Conservation (phyloP, 108 stramenopile species). For the Cyclostephanos tholiformis region DNA sequence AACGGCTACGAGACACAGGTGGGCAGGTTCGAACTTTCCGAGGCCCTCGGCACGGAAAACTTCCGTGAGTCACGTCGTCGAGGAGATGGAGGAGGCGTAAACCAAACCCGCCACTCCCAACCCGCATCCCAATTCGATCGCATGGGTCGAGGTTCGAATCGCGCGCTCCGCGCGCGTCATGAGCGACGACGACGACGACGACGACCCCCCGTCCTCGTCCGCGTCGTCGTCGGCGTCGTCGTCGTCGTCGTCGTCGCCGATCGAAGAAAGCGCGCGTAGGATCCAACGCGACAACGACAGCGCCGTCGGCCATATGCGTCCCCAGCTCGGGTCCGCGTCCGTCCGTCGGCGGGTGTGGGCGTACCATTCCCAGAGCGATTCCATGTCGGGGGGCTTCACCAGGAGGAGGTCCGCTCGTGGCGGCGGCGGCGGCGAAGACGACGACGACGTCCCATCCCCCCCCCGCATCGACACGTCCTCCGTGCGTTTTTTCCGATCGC, state of each 20-base stretch:
- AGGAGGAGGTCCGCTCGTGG: too few species aligned
- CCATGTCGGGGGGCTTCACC: slow-evolving; percentile 41
- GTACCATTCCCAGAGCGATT: slow-evolving; percentile 57
- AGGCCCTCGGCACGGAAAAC: slow-evolving; percentile 86
- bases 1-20: slow-evolving; percentile 93
- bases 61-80: slow-evolving; percentile 65
- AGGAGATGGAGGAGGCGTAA: slow-evolving; percentile 11
- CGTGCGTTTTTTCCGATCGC: too few species aligned
- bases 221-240: neutral
- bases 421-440: too few species aligned
- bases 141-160: slow-evolving; percentile 22
- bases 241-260: neutral
- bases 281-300: slow-evolving; percentile 37
- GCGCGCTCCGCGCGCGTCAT: slow-evolving; percentile 17
- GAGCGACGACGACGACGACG: neutral
- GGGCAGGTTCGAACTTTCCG: slow-evolving; percentile 89
- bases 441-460: too few species aligned
- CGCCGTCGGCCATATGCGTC: slow-evolving; percentile 57
- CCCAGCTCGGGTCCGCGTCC: slow-evolving; percentile 57
- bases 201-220: neutral
- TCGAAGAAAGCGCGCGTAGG: neutral
- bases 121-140: slow-evolving; percentile 47
- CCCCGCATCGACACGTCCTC: too few species aligned
- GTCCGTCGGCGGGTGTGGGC: slow-evolving; percentile 21
- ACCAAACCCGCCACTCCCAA: slow-evolving; percentile 48